Evolutionary conservation across 169 alveolate species (phyloP), one percentile per base, ranked within the genome.

Genomic region (Plasmodium fragile): DNA sequence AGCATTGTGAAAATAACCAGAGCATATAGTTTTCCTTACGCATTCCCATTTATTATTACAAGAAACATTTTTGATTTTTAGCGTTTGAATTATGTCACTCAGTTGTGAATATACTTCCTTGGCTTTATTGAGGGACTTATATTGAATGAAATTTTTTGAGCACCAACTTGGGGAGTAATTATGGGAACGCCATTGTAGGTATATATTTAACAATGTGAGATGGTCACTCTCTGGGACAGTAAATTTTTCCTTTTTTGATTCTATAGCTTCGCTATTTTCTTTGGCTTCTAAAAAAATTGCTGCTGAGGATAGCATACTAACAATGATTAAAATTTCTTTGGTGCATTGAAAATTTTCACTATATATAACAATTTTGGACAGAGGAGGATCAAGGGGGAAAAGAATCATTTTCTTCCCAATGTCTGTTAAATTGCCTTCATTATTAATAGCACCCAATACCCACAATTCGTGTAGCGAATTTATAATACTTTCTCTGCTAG

Each of bases 1-100:
- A n/a, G 99, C 99, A 96, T 99, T 99, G 94, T 98, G 99, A 97
- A 99, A 99, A 97, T 99, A 99, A 1, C 99, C 99, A 5, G 99
- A 97, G 87, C 99, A 98, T 43, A 99, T 98, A 77, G 99, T 99
- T 95, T 98, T 98, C 84, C 99, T 96, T 18, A 99, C 98, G 78
- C 95, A 94, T 53, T 95, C 95, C 95, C 95, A 94, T 45, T 94
- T 52, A 78, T 92, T 82, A 83, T 95, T 83, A 75, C 97, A 92
- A 77, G 92, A 82, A 0, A 73, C 83, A 70, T 83, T 83, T 77
- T 96, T 92, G 79, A 94, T 41, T 80, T 73, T 36, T 78, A 83
- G 22, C 75, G 96, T 83, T 94, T 95, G 78, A 97, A 94, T 59
- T 95, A 96, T 43, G 75, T 80, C 94, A 98, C 99, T 99, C 99